A percentile compares a stretch with the other conserved stretches of the same genome.
Evolutionary conservation across 805 yeast genomes (phyloP).

Genomic region (Torulaspora indica): DNA sequence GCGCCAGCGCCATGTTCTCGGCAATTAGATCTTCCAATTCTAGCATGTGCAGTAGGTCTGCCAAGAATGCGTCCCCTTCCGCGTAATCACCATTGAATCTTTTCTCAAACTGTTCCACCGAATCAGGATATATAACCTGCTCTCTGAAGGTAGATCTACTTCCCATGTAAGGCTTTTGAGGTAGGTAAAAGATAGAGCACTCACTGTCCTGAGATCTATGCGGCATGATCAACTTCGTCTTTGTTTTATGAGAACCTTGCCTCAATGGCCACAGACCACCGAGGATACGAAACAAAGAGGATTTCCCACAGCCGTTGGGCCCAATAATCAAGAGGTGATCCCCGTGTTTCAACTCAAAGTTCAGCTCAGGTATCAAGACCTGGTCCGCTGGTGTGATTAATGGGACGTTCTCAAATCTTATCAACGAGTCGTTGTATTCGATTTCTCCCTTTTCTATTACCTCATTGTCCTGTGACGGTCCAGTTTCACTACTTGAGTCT

Average conservation of each 20-base stretch:
- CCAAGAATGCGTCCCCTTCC: slow-evolving; percentile 44
- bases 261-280: slow-evolving; percentile 92
- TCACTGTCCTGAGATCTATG: slow-evolving; percentile 33
- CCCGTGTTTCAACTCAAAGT: slow-evolving; percentile 72
- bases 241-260: slow-evolving; percentile 50
- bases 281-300: slow-evolving; percentile 81
- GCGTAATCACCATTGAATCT: slow-evolving; percentile 30
- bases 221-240: slow-evolving; percentile 40
- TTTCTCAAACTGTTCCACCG: slow-evolving; percentile 50
- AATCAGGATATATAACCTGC: slow-evolving; percentile 84
- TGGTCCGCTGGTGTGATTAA: slow-evolving; percentile 82
- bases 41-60: slow-evolving; percentile 50
- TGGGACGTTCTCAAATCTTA: slow-evolving; percentile 71
- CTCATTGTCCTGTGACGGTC: slow-evolving; percentile 33
- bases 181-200: slow-evolving; percentile 67
- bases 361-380: slow-evolving; percentile 57
- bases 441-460: slow-evolving; percentile 25
- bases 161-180: slow-evolving; percentile 86
- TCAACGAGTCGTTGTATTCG: slow-evolving; percentile 51
- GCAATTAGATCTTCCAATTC: slow-evolving; percentile 55
- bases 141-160: slow-evolving; percentile 64
- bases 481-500: slow-evolving; percentile 34
- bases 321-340: slow-evolving; percentile 87
- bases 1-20: slow-evolving; percentile 39
- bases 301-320: slow-evolving; percentile 95